Base-by-base conservation (phyloP, 345 rosid genomes). In the Aquilaria malaccensis region DNA sequence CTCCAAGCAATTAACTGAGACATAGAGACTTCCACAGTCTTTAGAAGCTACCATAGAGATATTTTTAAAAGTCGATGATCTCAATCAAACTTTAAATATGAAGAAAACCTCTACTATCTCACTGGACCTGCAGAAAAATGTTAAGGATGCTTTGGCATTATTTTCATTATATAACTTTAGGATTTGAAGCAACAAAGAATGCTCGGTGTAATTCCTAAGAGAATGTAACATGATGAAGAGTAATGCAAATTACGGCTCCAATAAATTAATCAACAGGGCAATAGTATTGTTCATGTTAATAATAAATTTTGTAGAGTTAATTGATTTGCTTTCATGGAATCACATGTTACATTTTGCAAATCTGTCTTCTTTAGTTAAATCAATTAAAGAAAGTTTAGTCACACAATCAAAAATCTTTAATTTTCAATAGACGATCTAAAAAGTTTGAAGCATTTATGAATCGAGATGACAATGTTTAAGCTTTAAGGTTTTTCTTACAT, bases 21-120 rank as follows among this genome's bases (percentile, higher is more conserved):
- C 82, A 30, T 83, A 87, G 70, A 83, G 88, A 51, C 75, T 80
- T 67, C 80, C 81, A 49, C 76, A 89, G 47, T 87, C 97, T 5
- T 89, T 94, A 96, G 96, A 94, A 69, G 86, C 96, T 5, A 95
- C 97, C 50, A 87, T 92, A 2, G 77, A 85, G 49, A 75, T 94
- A 61, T 94, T 94, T 76, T 65, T 93, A 65, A 71, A 56, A 62
- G 84, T 73, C 52, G 68, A 84, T 14, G 81, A 75, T 63, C 70
- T 89, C 41, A 76, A 71, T 43, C 64, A 65, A 22, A 22, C 22
- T 22, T 22, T 22, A 22, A 22, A 22, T 22, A 22, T 22, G 1
- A 22, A 22, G 22, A 22, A 22, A 22, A 22, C 22, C 22, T 22
- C 22, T 13, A 78, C 91, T 1, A 49, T 66, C 12, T 84, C 98